Evolutionary conservation across 225 moss, liverwort and hornwort species (phyloP).

Genomic region (Antitrichia curtipendula): DNA sequence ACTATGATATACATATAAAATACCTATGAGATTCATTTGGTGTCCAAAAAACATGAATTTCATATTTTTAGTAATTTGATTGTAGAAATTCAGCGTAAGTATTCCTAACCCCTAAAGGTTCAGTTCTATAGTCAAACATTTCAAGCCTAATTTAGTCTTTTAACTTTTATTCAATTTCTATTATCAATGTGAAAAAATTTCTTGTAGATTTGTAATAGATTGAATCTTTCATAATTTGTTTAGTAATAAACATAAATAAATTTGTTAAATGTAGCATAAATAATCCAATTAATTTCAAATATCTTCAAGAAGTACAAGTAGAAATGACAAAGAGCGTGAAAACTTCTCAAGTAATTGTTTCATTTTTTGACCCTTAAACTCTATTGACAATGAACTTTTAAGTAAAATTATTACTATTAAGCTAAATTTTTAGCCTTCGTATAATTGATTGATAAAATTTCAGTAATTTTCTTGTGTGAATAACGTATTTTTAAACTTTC

Average conservation of each 20-base stretch:
- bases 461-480: background rate
- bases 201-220: background rate
- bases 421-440: background rate
- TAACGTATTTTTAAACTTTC: too few relatives aligned
- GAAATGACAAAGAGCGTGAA: background rate
- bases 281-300: background rate
- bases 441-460: background rate
- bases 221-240: background rate
- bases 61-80: too few relatives aligned
- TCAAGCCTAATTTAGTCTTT: background rate
- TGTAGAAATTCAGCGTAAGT: background rate
- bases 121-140: background rate
- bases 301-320: background rate
- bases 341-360: background rate
- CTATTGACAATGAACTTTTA: background rate
- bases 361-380: background rate
- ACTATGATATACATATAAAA: background rate
- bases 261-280: background rate
- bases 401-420: background rate
- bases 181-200: too few relatives aligned
- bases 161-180: background rate
- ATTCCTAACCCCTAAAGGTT: background rate
- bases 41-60: background rate
- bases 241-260: background rate
- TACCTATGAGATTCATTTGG: too few relatives aligned